Percentiles rank a stretch among this genome's conserved stretches.
Conservation (phyloP, 768 basidiomycete genomes). For the Daedaleopsis sinensis region DNA sequence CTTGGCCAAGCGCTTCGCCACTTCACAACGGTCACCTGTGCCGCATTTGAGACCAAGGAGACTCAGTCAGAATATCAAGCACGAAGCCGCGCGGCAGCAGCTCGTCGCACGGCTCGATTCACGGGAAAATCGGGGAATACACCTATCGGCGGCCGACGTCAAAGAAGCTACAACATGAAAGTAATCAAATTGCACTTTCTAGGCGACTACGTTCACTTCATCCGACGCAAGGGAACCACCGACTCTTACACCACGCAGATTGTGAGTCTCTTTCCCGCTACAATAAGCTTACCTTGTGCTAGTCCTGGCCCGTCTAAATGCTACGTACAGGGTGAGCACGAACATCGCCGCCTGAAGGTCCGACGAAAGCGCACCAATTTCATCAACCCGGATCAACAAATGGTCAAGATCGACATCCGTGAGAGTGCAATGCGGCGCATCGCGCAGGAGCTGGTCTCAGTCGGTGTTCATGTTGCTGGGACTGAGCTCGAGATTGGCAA, state of each 20-base stretch:
- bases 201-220: constrained; percentile 35
- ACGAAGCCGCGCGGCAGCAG: constrained; percentile 12
- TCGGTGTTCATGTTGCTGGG: background rate
- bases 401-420: constrained; percentile 26
- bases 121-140: background rate
- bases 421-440: constrained; percentile 10
- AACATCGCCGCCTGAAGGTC: constrained; percentile 35
- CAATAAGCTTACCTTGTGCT: background rate
- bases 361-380: constrained; percentile 33
- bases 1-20: constrained; percentile 26
- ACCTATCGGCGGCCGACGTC: background rate
- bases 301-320: background rate
- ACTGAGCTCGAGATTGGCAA: background rate
- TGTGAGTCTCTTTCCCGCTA: constrained; percentile 25
- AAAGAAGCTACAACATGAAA: constrained; percentile 31
- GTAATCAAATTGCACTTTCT: constrained; percentile 41
- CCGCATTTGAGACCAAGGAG: constrained; percentile 30
- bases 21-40: constrained; percentile 33
- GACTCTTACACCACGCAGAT: constrained; percentile 39
- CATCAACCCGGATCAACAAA: constrained; percentile 17
- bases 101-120: background rate
- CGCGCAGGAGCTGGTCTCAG: background rate
- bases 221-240: constrained; percentile 35
- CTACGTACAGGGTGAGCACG: constrained; percentile 34
- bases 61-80: constrained; percentile 25